A percentile compares a stretch with the other conserved stretches of the same genome.
Conservation (phyloP, 1,139 yeast species). For the Taiozyma sp. region DNA sequence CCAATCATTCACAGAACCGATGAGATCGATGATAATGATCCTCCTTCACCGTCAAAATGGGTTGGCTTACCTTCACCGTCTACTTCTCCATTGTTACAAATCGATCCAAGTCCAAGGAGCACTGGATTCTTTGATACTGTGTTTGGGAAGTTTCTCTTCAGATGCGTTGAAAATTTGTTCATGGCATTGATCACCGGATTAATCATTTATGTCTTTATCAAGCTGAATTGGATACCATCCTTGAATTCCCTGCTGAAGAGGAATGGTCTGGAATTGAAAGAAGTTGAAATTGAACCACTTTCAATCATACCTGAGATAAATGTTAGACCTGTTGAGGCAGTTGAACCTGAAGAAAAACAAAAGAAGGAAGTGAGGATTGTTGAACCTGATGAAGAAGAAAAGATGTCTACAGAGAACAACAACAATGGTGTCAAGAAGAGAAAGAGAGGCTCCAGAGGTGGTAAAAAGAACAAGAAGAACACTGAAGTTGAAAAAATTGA, state of each 20-base stretch:
- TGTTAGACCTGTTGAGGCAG: neutral
- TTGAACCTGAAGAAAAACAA: slow-evolving; percentile 3
- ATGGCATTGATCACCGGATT: slow-evolving; percentile 36
- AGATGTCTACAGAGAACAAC: slow-evolving; percentile 4
- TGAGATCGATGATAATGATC: slow-evolving; percentile 11
- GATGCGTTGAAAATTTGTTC: slow-evolving; percentile 46
- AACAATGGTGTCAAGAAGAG: slow-evolving; percentile 41
- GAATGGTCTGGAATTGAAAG: slow-evolving; percentile 27
- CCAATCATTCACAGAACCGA: slow-evolving; percentile 11
- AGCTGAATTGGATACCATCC: slow-evolving; percentile 38
- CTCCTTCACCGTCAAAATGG: slow-evolving; percentile 18
- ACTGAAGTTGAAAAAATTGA: neutral
- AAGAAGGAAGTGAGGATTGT: slow-evolving; percentile 18
- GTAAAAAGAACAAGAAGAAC: slow-evolving; percentile 46
- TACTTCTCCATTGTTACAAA: slow-evolving; percentile 13
- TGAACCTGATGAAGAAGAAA: slow-evolving; percentile 18
- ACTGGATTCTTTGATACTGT: slow-evolving; percentile 19
- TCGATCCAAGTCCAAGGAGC: slow-evolving; percentile 23
- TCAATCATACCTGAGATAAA: neutral
- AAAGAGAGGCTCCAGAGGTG: slow-evolving; percentile 87
- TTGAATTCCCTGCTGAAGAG: slow-evolving; percentile 27
- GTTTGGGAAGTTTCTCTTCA: slow-evolving; percentile 32
- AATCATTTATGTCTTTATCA: slow-evolving; percentile 31
- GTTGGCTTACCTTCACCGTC: slow-evolving; percentile 18
- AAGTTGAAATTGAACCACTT: slow-evolving; percentile 10